A percentile compares a stretch with the other conserved stretches of the same genome.
These are phyloP conservation scores for Phellopilus nigrolimitatus DNA, from an alignment of 1,284 basidiomycete species.

Conservation along the genomic window DNA sequence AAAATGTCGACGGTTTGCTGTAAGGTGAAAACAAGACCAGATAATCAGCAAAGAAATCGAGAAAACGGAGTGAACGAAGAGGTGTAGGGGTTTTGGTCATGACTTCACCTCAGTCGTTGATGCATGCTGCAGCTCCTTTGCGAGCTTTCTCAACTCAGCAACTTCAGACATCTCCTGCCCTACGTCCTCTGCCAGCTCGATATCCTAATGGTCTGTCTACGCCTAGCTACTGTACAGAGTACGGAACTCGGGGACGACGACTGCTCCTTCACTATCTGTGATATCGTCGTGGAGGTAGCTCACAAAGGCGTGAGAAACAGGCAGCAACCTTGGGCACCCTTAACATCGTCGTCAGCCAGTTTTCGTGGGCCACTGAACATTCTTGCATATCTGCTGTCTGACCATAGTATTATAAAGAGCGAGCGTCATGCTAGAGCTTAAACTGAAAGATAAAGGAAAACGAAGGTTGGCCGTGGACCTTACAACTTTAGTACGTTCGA, in stretches of 20 bases:
- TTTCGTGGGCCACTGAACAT: neutral
- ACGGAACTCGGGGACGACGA: neutral
- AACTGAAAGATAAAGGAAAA: neutral
- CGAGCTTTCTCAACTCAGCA: constrained; percentile 72
- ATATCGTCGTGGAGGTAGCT: constrained; percentile 1
- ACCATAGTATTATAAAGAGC: neutral
- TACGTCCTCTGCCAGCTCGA: neutral
- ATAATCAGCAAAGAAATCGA: constrained; percentile 28
- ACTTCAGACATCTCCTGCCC: constrained; percentile 33
- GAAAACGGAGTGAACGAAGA: constrained; percentile 34
- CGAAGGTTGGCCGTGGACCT: no score
- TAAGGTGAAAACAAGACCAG: constrained; percentile 19
- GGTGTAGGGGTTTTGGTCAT: constrained; percentile 35
- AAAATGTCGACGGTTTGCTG: constrained; percentile 75
- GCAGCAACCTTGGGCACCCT: neutral
- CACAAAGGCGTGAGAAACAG: constrained; percentile 2
- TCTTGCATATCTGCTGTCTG: neutral
- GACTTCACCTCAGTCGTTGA: constrained; percentile 51
- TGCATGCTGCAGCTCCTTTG: constrained; percentile 69
- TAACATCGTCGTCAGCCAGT: neutral
- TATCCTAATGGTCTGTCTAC: neutral
- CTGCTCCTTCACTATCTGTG: neutral
- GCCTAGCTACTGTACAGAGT: constrained; percentile 8
- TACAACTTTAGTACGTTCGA: no score
- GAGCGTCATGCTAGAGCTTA: neutral